Evolutionary conservation across 805 yeast genomes (phyloP), one percentile per base, ranked within the genome.

Genomic region (Blastobotrys parvus): DNA sequence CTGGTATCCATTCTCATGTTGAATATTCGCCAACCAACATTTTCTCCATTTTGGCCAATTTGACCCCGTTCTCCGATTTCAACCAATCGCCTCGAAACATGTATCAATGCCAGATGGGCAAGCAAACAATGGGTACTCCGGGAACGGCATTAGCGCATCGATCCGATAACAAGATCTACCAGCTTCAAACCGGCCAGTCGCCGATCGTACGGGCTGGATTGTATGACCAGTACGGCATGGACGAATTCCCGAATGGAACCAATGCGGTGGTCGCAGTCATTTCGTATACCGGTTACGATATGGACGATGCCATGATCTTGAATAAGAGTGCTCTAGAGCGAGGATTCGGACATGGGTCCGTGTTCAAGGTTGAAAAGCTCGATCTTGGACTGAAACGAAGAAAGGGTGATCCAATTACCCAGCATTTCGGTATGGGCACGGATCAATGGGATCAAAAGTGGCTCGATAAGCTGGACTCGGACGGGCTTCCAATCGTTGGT

Each of bases 101-200:
- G 97, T 92, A 92, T 65, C 98, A 92, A 71, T 92, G 98, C 69
- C 98, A 92, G 74, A 92, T 92, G 98, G 97, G 97, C 78, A 92
- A 92, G 70, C 98, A 92, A 71, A 90, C 98, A 17, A 92, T 92
- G 98, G 98, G 98, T 67, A 92, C 98, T 3, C 98, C 98, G 6
- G 97, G 97, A 68, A 95, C 92, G 50, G 97, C 94, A 0, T 70
- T 90, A 43, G 76, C 71, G 36, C 95, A 88, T 64, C 77, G 98
- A 65, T 83, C 95, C 1, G 98, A 92, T 64, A 92, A 92, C 70
- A 92, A 90, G 63, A 69, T 92, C 47, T 92, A 92, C 67, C 80
- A 90, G 56, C 70, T 92, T 54, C 98, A 92, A 67, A 74, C 85
- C 35, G 98, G 98, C 37, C 97, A 92, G 70, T 85, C 97, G 1